Percentiles rank a stretch among this genome's conserved stretches.
Conservation (phyloP, 2,329 filamentous ascomycete genomes). For the Monilinia aucupariae region DNA sequence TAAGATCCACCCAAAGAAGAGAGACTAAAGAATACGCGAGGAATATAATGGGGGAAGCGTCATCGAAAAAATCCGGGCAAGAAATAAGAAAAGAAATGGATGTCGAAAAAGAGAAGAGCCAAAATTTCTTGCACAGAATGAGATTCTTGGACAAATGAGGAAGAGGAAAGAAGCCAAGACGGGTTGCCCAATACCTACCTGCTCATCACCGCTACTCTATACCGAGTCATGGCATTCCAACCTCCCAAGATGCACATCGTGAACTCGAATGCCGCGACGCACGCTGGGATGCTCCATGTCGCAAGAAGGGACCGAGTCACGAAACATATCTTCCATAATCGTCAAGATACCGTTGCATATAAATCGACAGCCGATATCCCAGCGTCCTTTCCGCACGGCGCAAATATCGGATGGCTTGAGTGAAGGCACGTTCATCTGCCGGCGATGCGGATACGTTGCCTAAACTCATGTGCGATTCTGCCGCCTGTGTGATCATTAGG, state of each 20-base stretch:
- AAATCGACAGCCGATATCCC: slow-evolving; percentile 40
- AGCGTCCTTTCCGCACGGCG: slow-evolving; percentile 40
- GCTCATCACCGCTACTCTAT: slow-evolving; percentile 6
- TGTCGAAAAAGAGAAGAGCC: too few species aligned
- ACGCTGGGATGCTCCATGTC: slow-evolving; percentile 2
- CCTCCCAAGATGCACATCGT: not conserved
- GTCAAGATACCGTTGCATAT: slow-evolving; percentile 46
- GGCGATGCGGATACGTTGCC: slow-evolving; percentile 45
- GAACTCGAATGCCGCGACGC: not conserved
- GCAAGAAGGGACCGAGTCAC: slow-evolving; percentile 12
- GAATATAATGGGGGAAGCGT: too few species aligned
- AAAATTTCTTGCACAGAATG: not conserved
- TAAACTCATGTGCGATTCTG: slow-evolving; percentile 48
- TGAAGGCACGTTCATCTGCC: slow-evolving; percentile 42
- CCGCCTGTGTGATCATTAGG: slow-evolving; percentile 37
- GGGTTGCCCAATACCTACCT: not conserved
- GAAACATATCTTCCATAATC: slow-evolving; percentile 39
- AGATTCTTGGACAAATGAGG: too few species aligned
- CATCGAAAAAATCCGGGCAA: too few species aligned
- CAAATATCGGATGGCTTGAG: slow-evolving; percentile 43
- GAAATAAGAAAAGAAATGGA: not conserved
- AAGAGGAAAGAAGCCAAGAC: not conserved
- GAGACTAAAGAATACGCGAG: too few species aligned
- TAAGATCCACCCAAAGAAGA: too few species aligned
- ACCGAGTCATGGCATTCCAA: not conserved